phyloP scores from a whole-genome alignment of 2,329 filamentous ascomycete species.

The Colletotrichum gigasporum region DNA sequence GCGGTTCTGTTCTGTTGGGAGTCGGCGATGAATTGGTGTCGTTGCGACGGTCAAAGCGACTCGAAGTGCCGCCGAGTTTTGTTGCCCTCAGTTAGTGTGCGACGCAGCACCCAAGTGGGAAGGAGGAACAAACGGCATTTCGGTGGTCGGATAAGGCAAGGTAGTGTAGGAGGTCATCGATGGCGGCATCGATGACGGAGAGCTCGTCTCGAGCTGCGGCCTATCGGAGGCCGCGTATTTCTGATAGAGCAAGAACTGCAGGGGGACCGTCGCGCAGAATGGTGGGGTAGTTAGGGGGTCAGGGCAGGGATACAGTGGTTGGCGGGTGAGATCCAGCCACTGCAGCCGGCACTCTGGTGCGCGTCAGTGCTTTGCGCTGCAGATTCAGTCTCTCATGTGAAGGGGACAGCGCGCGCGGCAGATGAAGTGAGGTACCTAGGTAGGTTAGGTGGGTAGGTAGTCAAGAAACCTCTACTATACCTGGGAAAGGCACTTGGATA shows the following conservation, averaged over 20 bases:
- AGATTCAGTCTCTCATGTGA: not conserved
- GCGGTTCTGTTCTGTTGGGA: not conserved
- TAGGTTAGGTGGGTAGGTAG: too few relatives aligned
- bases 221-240: conserved; percentile 26
- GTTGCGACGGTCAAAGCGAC: not conserved
- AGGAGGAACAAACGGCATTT: conserved; percentile 5
- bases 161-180: conserved; percentile 9
- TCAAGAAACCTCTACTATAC: too few relatives aligned
- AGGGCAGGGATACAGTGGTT: too few relatives aligned
- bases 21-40: not conserved
- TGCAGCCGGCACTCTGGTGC: too few relatives aligned
- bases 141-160: not conserved
- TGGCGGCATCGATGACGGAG: conserved; percentile 29
- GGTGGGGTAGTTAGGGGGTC: conserved; percentile 7
- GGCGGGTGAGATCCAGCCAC: too few relatives aligned
- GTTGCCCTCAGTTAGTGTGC: not conserved
- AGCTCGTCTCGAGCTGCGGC: conserved; percentile 27
- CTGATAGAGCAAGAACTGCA: conserved; percentile 14
- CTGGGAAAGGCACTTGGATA: too few relatives aligned
- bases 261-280: not conserved
- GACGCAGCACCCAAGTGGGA: not conserved
- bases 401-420: too few relatives aligned
- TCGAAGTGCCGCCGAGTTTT: not conserved
- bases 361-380: not conserved
- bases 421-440: too few relatives aligned